Evolutionary conservation across 495 filamentous ascomycete species (phyloP).

Genomic region (Geoglossum glabrum): DNA sequence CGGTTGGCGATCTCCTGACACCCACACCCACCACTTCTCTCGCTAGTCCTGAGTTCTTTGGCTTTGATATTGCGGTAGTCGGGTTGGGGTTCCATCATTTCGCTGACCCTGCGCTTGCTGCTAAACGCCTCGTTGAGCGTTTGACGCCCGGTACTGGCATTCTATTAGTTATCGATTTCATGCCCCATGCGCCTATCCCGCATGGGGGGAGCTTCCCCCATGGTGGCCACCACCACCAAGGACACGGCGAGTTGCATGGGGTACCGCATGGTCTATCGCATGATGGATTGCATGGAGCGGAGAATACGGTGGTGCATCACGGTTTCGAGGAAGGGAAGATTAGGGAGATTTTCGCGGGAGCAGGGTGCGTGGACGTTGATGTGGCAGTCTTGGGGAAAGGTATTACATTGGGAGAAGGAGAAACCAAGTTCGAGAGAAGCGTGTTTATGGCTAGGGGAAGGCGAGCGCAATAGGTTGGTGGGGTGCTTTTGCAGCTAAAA

Average conservation of each 20-base stretch:
- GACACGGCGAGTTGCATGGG: background rate
- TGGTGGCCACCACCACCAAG: background rate
- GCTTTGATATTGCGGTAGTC: slow-evolving; percentile 44
- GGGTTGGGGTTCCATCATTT: slow-evolving; percentile 60
- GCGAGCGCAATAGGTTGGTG: background rate
- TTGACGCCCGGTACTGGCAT: slow-evolving; percentile 38
- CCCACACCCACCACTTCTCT: slow-evolving; percentile 21
- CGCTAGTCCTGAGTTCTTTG: slow-evolving; percentile 25
- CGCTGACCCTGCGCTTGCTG: slow-evolving; percentile 33
- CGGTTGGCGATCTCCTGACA: slow-evolving; percentile 37
- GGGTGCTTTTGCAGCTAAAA: background rate
- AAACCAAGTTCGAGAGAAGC: background rate
- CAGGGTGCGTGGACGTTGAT: slow-evolving; percentile 1
- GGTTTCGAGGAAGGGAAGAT: background rate
- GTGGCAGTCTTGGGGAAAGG: background rate
- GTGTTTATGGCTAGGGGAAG: background rate
- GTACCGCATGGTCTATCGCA: too few species aligned
- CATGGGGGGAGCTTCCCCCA: background rate
- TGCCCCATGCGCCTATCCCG: slow-evolving; percentile 14
- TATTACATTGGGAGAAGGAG: background rate
- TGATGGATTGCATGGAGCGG: background rate
- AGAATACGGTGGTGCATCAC: background rate
- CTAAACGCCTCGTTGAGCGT: slow-evolving; percentile 34
- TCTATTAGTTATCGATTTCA: slow-evolving; percentile 43
- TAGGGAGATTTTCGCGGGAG: background rate